Percentiles rank a stretch among this genome's conserved stretches.
phyloP scores from a whole-genome alignment of 139 green algal genomes.

The Nannochloris sp. region DNA sequence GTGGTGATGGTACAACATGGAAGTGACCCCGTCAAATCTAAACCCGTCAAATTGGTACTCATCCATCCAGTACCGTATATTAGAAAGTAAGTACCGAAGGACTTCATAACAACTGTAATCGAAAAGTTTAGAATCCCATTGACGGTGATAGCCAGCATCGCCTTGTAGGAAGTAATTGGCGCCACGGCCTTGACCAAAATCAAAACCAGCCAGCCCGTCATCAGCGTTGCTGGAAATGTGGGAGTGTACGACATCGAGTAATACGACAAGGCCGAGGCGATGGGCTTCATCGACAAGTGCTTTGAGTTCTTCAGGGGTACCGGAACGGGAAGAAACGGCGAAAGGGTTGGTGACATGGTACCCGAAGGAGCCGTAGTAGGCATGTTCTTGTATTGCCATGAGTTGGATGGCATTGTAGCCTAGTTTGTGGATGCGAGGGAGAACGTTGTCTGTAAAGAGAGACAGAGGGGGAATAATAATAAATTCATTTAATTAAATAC shows the following conservation, averaged over 20 bases:
- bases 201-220: constrained; percentile 89
- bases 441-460: constrained; percentile 60
- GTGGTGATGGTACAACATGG: constrained; percentile 97
- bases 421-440: constrained; percentile 68
- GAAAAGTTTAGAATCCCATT: constrained; percentile 85
- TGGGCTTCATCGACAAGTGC: constrained; percentile 85
- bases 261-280: constrained; percentile 72
- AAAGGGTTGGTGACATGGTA: constrained; percentile 96
- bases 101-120: constrained; percentile 84
- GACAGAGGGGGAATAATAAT: too few species aligned
- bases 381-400: constrained; percentile 90
- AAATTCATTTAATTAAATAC: too few species aligned
- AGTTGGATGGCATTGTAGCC: constrained; percentile 91
- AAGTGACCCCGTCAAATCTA: constrained; percentile 93
- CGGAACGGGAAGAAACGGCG: constrained; percentile 61
- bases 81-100: constrained; percentile 88
- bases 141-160: constrained; percentile 75
- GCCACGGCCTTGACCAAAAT: constrained; percentile 69
- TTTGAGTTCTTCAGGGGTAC: constrained; percentile 91
- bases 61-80: constrained; percentile 92
- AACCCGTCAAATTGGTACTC: constrained; percentile 94
- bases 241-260: constrained; percentile 91
- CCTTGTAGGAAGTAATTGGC: constrained; percentile 83
- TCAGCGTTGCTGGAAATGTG: constrained; percentile 81
- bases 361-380: constrained; percentile 90